phyloP scores from a whole-genome alignment of 768 basidiomycete genomes.

The Albatrellus ellisii region DNA sequence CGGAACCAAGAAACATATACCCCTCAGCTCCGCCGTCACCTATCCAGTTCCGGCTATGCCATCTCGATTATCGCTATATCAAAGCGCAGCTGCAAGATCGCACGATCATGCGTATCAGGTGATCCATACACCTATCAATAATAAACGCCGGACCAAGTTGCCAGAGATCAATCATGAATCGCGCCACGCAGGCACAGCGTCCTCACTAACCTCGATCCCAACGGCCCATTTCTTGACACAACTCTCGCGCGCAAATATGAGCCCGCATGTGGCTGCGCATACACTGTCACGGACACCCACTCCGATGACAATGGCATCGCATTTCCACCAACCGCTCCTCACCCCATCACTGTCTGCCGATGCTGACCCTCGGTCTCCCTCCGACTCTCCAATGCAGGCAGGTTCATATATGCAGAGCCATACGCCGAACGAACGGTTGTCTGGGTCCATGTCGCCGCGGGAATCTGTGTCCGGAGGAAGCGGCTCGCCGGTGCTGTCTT shows the following conservation, averaged over 20 bases:
- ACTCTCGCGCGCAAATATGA: constrained; percentile 6
- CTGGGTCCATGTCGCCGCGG: constrained; percentile 17
- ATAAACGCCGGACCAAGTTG: constrained; percentile 4
- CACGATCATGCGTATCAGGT: too few species aligned
- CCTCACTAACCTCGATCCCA: constrained; percentile 11
- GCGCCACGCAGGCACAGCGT: constrained; percentile 4
- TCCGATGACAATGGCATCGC: constrained; percentile 38
- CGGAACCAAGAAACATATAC: constrained; percentile 6
- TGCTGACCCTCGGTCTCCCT: constrained; percentile 14
- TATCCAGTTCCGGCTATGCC: not conserved
- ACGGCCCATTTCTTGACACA: constrained; percentile 10
- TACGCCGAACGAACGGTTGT: constrained; percentile 4
- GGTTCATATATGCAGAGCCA: not conserved
- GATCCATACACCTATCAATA: not conserved
- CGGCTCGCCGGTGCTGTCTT: constrained; percentile 46
- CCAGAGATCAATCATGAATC: constrained; percentile 5
- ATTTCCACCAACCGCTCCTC: constrained; percentile 25
- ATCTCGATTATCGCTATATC: not conserved
- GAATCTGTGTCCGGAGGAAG: constrained; percentile 29
- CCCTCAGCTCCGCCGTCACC: constrained; percentile 6
- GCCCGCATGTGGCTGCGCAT: constrained; percentile 22
- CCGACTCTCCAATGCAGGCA: constrained; percentile 12
- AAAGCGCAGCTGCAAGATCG: not conserved
- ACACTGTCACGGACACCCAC: constrained; percentile 34
- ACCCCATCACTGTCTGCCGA: constrained; percentile 12